Evolutionary conservation across 116 monocot species (phyloP).

Genomic region (Cymodocea nodosa): DNA sequence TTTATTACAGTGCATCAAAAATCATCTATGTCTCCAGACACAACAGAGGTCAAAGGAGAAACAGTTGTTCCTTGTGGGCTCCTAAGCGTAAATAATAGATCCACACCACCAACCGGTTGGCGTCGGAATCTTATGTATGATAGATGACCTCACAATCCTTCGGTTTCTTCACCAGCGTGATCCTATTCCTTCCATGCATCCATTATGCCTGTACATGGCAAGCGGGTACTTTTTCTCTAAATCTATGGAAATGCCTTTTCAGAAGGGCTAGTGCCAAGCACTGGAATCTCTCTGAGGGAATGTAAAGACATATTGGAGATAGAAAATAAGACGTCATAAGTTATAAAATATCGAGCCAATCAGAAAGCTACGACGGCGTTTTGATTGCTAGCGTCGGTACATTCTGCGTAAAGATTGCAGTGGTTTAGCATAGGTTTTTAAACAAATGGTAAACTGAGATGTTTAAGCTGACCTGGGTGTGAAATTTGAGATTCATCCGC

Average conservation of each 20-base stretch:
- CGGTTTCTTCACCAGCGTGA: conserved; percentile 30
- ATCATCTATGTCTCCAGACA: not conserved
- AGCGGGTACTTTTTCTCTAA: no score
- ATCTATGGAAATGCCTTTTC: no score
- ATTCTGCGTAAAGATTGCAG: conserved; percentile 40
- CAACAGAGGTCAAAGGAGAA: not conserved
- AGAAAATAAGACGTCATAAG: not conserved
- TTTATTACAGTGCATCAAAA: not conserved
- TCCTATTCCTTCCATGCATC: conserved; percentile 30
- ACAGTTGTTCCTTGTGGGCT: not conserved
- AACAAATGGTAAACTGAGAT: not conserved
- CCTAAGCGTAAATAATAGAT: not conserved
- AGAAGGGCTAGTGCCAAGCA: no score
- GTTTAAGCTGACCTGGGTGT: conserved; percentile 65
- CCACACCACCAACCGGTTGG: conserved; percentile 23
- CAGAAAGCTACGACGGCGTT: conserved; percentile 72
- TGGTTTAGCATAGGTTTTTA: no score
- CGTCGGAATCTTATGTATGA: conserved; percentile 58
- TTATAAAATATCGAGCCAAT: conserved; percentile 14
- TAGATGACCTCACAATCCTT: conserved; percentile 48
- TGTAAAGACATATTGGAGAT: not conserved
- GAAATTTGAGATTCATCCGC: no score
- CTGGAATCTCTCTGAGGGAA: no score
- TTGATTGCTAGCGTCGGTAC: conserved; percentile 79
- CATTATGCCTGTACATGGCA: conserved; percentile 3